Conservation (phyloP, 192 early-diverging fungal genomes). For the Spizellomyces sp. region DNA sequence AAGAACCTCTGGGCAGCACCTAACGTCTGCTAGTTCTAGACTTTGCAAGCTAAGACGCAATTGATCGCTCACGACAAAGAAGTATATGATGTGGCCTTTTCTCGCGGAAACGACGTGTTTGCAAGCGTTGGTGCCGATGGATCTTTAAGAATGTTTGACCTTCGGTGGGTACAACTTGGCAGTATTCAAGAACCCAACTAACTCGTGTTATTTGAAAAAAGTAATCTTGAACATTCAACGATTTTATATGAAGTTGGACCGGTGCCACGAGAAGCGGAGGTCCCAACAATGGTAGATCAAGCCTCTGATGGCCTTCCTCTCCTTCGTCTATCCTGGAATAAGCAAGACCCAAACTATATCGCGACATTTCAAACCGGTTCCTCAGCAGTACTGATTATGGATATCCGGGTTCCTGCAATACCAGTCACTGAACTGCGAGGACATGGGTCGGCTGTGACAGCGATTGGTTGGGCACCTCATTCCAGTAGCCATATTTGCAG, state of each 20-base stretch:
- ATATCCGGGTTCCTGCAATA: constrained; percentile 86
- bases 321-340: constrained; percentile 87
- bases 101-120: constrained; percentile 86
- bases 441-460: constrained; percentile 78
- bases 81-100: constrained; percentile 98
- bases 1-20: not conserved
- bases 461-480: constrained; percentile 87
- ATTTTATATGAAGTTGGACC: constrained; percentile 93
- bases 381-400: constrained; percentile 79
- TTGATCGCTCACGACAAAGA: constrained; percentile 99
- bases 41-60: constrained; percentile 96
- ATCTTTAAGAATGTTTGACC: constrained; percentile 95
- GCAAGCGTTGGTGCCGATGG: constrained; percentile 98
- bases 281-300: not conserved
- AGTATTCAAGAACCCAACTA: not conserved
- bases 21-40: constrained; percentile 37
- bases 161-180: constrained; percentile 53
- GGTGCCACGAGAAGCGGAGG: constrained; percentile 11
- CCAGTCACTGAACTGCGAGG: constrained; percentile 81
- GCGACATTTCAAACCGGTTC: constrained; percentile 91
- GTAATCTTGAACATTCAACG: constrained; percentile 94
- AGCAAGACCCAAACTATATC: constrained; percentile 86
- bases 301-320: constrained; percentile 55
- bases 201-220: constrained; percentile 23
- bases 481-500: constrained; percentile 78